Conservation (phyloP, 305 asterid genomes). For the Caryopteris hybrid region DNA sequence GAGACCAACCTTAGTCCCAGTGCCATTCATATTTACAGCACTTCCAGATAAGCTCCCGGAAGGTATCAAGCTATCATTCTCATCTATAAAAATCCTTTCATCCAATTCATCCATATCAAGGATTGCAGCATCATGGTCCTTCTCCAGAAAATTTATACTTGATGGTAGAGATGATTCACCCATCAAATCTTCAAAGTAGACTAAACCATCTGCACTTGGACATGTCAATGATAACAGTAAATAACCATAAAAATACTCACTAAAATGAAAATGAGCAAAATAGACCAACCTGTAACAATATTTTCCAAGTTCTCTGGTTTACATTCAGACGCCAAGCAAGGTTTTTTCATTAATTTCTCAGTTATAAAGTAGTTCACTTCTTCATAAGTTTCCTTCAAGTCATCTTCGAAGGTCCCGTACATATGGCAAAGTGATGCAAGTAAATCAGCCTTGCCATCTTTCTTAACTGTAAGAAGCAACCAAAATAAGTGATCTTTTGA, state of each 20-base stretch:
- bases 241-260: neutral
- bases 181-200: conserved; percentile 73
- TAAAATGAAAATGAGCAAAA: neutral
- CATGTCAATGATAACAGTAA: conserved; percentile 14
- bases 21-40: conserved; percentile 44
- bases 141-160: conserved; percentile 56
- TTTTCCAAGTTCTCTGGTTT: conserved; percentile 50
- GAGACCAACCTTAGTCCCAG: conserved; percentile 69
- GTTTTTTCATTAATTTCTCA: conserved; percentile 54
- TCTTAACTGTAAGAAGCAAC: conserved; percentile 53
- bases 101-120: conserved; percentile 66
- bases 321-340: conserved; percentile 62
- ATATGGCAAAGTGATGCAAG: conserved; percentile 78
- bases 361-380: conserved; percentile 60
- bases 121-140: conserved; percentile 59
- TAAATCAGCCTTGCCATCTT: conserved; percentile 70
- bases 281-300: conserved; percentile 58
- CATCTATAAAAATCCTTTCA: conserved; percentile 79
- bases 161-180: conserved; percentile 62
- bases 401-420: conserved; percentile 83
- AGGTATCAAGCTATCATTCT: conserved; percentile 77
- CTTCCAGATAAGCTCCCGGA: conserved; percentile 85
- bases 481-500: neutral
- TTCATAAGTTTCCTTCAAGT: conserved; percentile 60
- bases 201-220: conserved; percentile 66